Evolutionary conservation across 2,329 filamentous ascomycete genomes (phyloP), one percentile per base, ranked within the genome.

Genomic region (Fusarium hostae): DNA sequence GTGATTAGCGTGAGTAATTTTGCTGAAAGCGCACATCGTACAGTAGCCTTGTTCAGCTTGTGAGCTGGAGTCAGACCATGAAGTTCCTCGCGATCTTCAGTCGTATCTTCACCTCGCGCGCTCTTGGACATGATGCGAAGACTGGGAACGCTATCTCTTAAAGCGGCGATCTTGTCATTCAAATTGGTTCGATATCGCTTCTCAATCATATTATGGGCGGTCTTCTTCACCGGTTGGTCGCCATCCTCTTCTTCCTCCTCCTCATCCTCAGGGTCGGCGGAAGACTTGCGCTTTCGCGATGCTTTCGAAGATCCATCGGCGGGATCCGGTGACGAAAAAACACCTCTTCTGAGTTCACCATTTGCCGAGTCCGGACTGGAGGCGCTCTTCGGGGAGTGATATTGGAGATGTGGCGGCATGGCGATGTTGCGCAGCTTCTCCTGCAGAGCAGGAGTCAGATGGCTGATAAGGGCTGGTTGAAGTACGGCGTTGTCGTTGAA

Each of bases 21-120:
- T 13, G 15, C n/a, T 10, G 13, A 30, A 39, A 26, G 24, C 12
- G 13, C 18, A 37, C 44, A 47, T 73, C 80, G 43, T 81, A 91
- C 94, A 4, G 95, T 98, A n/a, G 95, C 95, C 81, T 98, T 98
- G 85, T 98, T 98, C 32, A 98, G 85, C 81, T 98, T 98, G 83
- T 97, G 95, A 9, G 94, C 94, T 2, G 94, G 93, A 5, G 94
- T 92, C 56, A 96, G 84, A 56, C 94, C 94, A 20, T 92, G 86
- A 35, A 83, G 77, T 63, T 96, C 93, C 72, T 97, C 93, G 39
- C 92, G 89, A 73, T 95, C 93, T 66, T 91, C 91, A 1, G 89
- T 90, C 0, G 90, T 85, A 70, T 93, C 91, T 76, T 92, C 91
- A 41, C 89, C 91, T 63, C 85, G 84, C 51, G 88, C 88, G 75